Evolutionary conservation across 768 basidiomycete genomes (phyloP), one percentile per base, ranked within the genome.

Genomic region (Mrakia gelida): DNA sequence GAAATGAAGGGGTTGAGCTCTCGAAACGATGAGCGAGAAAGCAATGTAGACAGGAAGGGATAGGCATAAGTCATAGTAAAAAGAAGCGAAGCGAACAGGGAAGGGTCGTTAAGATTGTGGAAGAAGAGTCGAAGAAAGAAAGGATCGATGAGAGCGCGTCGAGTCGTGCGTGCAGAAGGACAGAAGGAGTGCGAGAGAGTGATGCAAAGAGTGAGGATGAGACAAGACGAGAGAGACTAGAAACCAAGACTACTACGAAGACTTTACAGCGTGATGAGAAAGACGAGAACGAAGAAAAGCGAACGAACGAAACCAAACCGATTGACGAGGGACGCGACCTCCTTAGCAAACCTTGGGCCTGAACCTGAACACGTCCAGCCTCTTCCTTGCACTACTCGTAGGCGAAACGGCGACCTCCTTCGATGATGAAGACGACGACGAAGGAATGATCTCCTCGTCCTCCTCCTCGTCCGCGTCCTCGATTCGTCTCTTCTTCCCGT

Each of bases 291-390:
- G 45, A 49, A 49, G 45, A 15, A 49, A 49, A 49, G n/a, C n/a
- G 15, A 49, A 49, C 8, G 15, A 49, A 49, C 45, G 9, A 49
- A 49, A 49, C 45, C 45, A 10, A 49, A 49, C 7, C 9, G 8
- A 43, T 11, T 43, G 41, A 43, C 41, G 11, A 5, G 5, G 41
- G 6, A 5, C 65, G 8, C 32, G 30, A 10, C 38, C 65, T 9
- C 9, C 16, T n/a, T 38, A 67, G 32, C 65, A 28, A 13, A 67
- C 26, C 67, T 70, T 70, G 2, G 67, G 67, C 67, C 67, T 70
- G 41, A 70, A 70, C 67, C 67, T 70, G 41, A 70, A 70, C 21
- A 41, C 38, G 23, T 70, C 67, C 5, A 70, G 23, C 41, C 38
- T 70, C 21, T 23, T 41, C 67, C 67, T 70, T 1, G 38, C 26